A percentile compares a stretch with the other conserved stretches of the same genome.
Conservation (phyloP, 805 yeast species). For the Ogataea neopini region DNA sequence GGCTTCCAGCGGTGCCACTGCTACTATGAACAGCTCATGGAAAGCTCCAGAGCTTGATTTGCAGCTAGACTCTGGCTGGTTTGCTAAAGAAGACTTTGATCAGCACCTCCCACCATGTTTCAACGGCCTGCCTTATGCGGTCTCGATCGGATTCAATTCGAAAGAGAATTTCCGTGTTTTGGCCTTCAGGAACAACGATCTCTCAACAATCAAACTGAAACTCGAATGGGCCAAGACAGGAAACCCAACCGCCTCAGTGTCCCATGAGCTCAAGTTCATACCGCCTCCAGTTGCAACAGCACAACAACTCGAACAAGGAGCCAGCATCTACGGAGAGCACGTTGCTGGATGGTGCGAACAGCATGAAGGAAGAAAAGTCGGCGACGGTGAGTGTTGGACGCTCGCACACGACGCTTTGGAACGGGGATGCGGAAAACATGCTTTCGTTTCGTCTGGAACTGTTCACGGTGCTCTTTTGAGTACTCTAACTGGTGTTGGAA, state of each 20-base stretch:
- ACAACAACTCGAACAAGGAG: slow-evolving; percentile 36
- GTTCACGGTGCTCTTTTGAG: slow-evolving; percentile 46
- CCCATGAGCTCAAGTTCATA: slow-evolving; percentile 33
- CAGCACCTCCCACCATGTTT: slow-evolving; percentile 40
- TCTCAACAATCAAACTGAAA: slow-evolving; percentile 38
- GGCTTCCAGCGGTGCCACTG: not conserved
- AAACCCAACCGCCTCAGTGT: slow-evolving; percentile 26
- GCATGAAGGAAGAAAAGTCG: slow-evolving; percentile 47
- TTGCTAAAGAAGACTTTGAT: slow-evolving; percentile 33
- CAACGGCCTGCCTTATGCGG: slow-evolving; percentile 37
- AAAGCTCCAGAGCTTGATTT: slow-evolving; percentile 41
- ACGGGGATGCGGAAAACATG: slow-evolving; percentile 58
- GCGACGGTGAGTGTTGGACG: slow-evolving; percentile 64
- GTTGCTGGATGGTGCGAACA: slow-evolving; percentile 57
- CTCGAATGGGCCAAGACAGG: slow-evolving; percentile 43
- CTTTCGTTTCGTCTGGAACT: slow-evolving; percentile 49
- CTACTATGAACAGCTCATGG: slow-evolving; percentile 26
- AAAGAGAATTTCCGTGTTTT: slow-evolving; percentile 34
- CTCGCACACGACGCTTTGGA: slow-evolving; percentile 54
- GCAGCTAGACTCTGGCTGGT: slow-evolving; percentile 50
- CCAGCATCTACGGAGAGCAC: slow-evolving; percentile 48
- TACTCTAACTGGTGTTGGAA: slow-evolving; percentile 21
- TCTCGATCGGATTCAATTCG: slow-evolving; percentile 32
- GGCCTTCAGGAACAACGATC: slow-evolving; percentile 44
- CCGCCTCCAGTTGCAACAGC: slow-evolving; percentile 48